Evolutionary conservation across 192 early-diverging fungal genomes (phyloP).

Genomic region (Coemansia sp.): DNA sequence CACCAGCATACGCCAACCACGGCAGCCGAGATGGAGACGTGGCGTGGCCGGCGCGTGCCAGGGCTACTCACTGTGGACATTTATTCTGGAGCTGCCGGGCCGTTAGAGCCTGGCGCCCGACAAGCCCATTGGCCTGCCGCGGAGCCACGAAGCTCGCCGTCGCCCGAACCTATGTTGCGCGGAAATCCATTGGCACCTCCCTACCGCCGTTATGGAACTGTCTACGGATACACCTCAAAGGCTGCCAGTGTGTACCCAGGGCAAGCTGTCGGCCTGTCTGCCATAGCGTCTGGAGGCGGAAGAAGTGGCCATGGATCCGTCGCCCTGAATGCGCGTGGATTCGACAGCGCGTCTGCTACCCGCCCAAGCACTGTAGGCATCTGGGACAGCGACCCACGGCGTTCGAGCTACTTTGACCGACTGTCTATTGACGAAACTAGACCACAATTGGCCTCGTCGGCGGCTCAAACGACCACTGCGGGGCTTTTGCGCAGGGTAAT

Average conservation of each 20-base stretch:
- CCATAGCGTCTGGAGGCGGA: background rate
- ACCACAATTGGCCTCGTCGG: constrained; percentile 21
- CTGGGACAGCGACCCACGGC: constrained; percentile 37
- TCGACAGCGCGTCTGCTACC: constrained; percentile 9
- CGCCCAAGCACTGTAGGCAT: constrained; percentile 23
- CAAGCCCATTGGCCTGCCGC: background rate
- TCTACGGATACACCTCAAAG: constrained; percentile 37
- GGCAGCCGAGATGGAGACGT: constrained; percentile 25
- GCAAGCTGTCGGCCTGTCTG: background rate
- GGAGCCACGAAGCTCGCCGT: constrained; percentile 11
- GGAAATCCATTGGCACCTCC: constrained; percentile 28
- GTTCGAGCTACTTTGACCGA: constrained; percentile 50
- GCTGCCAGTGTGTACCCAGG: background rate
- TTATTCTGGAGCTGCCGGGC: constrained; percentile 13
- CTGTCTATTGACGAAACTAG: constrained; percentile 36
- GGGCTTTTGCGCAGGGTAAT: constrained; percentile 39
- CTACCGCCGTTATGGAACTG: constrained; percentile 43
- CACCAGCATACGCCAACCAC: constrained; percentile 1
- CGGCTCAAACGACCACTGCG: constrained; percentile 11
- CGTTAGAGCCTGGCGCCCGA: constrained; percentile 9
- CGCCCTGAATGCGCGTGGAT: constrained; percentile 20
- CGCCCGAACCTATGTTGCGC: constrained; percentile 8
- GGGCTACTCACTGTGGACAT: constrained; percentile 23
- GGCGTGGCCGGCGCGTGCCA: constrained; percentile 42
- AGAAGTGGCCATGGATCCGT: background rate